Conservation (phyloP, 2,329 filamentous ascomycete genomes). For the Arthrobotrys sphaeroides region DNA sequence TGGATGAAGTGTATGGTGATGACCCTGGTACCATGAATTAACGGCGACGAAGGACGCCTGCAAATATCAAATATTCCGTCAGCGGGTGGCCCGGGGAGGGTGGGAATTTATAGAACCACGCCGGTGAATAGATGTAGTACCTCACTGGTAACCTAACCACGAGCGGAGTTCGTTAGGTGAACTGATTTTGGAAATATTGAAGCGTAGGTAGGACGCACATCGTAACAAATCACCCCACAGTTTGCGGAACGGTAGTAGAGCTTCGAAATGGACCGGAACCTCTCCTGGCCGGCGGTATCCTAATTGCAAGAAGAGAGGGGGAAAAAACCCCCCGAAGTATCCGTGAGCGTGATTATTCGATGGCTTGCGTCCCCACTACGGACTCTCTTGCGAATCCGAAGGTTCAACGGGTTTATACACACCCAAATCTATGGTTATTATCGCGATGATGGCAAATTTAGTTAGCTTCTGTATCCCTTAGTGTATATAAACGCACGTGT, state of each 20-base stretch:
- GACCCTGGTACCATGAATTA: constrained; percentile 57
- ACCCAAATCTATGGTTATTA: constrained; percentile 32
- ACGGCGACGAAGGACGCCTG: constrained; percentile 58
- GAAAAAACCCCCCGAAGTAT: too few species aligned
- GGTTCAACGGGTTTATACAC: neutral
- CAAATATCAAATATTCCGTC: neutral
- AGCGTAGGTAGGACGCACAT: constrained; percentile 50
- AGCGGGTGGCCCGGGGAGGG: constrained; percentile 10
- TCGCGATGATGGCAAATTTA: neutral
- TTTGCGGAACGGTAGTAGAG: constrained; percentile 82
- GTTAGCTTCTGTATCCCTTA: neutral
- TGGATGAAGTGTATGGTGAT: neutral
- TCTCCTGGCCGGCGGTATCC: constrained; percentile 80
- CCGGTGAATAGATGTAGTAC: constrained; percentile 2
- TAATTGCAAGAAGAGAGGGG: constrained; percentile 10
- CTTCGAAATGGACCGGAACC: constrained; percentile 91
- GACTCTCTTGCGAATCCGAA: neutral
- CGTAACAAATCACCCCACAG: constrained; percentile 58
- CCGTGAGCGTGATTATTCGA: neutral
- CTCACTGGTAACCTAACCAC: constrained; percentile 42
- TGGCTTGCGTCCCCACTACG: neutral
- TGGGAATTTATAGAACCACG: too few species aligned
- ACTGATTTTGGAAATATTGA: neutral
- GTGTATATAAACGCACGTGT: neutral
- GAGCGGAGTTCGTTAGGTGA: neutral